Evolutionary conservation across 2,329 filamentous ascomycete species (phyloP), one percentile per base, ranked within the genome.

Genomic region (Colletotrichum neosansevieriae): DNA sequence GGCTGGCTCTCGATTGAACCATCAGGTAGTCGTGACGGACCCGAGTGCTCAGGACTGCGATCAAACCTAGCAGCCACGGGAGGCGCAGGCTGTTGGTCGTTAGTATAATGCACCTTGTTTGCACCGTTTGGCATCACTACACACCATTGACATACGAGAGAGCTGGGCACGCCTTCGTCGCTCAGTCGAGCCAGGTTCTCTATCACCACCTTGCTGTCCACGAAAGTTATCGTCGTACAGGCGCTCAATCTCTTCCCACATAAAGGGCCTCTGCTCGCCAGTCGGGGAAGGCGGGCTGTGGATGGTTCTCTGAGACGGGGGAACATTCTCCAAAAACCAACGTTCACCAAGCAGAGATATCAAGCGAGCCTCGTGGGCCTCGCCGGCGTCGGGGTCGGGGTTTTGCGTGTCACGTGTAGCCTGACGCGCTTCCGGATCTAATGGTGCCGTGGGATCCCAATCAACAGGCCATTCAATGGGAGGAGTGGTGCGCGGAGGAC

Each of bases 21-120:
- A 11, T 47, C 45, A 34, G 65, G 47, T 24, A 54, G 29, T 17
- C 66, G 47, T 47, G 61, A 47, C 12, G 49, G 24, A 19, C 34
- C 44, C n/a, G 62, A 29, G 42, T 69, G 63, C 17, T 71, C 70
- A 6, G 70, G 70, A 36, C 70, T 71, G 29, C 70, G 60, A 44
- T 71, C 70, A 17, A 71, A 71, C 11, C 70, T 60, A 44, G 70
- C 70, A 51, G 70, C 70, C 19, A 71, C 68, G 15, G 67, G 64
- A 3, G 70, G 70, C 2, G 63, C 67, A 34, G 66, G 66, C 66
- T 69, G 38, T 56, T 32, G 36, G 12, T 32, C 19, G 49, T 69
- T 42, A 69, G 56, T 36, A 32, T 36, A 32, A 10, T 6, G 42
- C 47, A 13, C 5, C 6, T 40, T 6, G 7, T 12, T 51, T 10